Evolutionary conservation across 1,139 yeast species (phyloP), one percentile per base, ranked within the genome.

Genomic region (Kodamaea fungicola): DNA sequence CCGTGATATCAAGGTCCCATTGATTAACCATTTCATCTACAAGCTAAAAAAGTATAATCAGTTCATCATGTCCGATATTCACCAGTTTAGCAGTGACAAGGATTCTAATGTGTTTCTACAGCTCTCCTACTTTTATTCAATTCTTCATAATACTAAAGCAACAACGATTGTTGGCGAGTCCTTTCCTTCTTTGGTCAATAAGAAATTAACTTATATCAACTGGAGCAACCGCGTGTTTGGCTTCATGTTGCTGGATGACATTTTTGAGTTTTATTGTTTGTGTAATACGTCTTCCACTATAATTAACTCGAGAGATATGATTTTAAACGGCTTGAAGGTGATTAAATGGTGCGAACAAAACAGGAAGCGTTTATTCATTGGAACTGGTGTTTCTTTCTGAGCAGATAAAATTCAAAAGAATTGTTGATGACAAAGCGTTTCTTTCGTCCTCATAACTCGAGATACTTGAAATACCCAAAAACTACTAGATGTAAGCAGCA

Each of bases 21-120:
- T 76, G 36, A 71, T 88, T 16, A 77, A 80, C 43, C 97, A 90
- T 61, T 92, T 92, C 55, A 71, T 89, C 22, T 89, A 78, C 65
- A 88, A 85, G 57, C 76, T 87, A 33, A 81, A 77, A 43, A 63
- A 63, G 19, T 22, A 34, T n/a, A 56, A 64, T 33, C 73, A 66
- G 42, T 66, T 52, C 40, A 44, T 66, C 10, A 58, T 61, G 57
- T 63, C 64, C 44, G 62, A 60, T 26, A 35, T 52, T 9, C 41
- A 40, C 4, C 46, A 50, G n/a, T 50, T 54, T 32, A 44, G 40
- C 29, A 43, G 41, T 10, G 50, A 45, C n/a, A 28, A 37, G 38
- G 39, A 16, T 37, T 40, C 37, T 21, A 45, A 46, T 27, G 30
- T 46, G 9, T 45, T 47, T 8, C 45, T 66, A 31, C 63, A 63